A percentile compares a stretch with the other conserved stretches of the same genome.
These are phyloP conservation scores for Colletotrichum tabaci DNA, from an alignment of 2,329 filamentous ascomycete genomes.

Conservation along the genomic window DNA sequence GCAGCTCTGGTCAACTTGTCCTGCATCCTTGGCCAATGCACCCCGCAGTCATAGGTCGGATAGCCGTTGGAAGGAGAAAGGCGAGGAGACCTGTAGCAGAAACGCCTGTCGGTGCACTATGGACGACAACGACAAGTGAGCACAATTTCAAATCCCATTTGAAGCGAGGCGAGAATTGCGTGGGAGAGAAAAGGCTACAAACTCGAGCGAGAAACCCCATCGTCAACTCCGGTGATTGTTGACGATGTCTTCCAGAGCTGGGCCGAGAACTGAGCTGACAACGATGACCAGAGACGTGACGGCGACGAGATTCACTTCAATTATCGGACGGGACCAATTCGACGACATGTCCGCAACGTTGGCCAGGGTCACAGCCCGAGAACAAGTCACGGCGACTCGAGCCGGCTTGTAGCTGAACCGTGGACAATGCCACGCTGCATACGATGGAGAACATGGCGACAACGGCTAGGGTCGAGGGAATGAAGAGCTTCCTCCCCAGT, in stretches of 20 bases:
- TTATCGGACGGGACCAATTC: conserved; percentile 53
- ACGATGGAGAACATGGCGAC: conserved; percentile 59
- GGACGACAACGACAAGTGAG: neutral
- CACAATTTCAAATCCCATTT: neutral
- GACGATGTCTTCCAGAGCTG: conserved; percentile 60
- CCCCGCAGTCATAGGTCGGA: conserved; percentile 45
- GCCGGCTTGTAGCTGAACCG: conserved; percentile 49
- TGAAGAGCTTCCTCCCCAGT: conserved; percentile 55
- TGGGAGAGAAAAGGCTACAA: conserved; percentile 34
- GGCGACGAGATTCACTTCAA: conserved; percentile 50
- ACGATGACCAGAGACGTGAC: conserved; percentile 57
- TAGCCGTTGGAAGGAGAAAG: conserved; percentile 49
- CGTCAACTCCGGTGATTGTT: conserved; percentile 58
- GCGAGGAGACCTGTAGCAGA: conserved; percentile 47
- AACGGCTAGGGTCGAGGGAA: conserved; percentile 53
- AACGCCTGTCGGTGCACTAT: conserved; percentile 50
- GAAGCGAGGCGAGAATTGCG: neutral
- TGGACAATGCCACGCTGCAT: conserved; percentile 55
- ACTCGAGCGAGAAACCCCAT: conserved; percentile 66
- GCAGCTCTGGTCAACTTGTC: conserved; percentile 44
- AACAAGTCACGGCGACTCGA: neutral
- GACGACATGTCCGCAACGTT: conserved; percentile 50
- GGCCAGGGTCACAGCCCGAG: conserved; percentile 49
- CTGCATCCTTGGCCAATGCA: conserved; percentile 30
- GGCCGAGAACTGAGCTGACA: conserved; percentile 59